Conservation (phyloP, 2,329 filamentous ascomycete genomes). For the Chrysoporthe cubensis region DNA sequence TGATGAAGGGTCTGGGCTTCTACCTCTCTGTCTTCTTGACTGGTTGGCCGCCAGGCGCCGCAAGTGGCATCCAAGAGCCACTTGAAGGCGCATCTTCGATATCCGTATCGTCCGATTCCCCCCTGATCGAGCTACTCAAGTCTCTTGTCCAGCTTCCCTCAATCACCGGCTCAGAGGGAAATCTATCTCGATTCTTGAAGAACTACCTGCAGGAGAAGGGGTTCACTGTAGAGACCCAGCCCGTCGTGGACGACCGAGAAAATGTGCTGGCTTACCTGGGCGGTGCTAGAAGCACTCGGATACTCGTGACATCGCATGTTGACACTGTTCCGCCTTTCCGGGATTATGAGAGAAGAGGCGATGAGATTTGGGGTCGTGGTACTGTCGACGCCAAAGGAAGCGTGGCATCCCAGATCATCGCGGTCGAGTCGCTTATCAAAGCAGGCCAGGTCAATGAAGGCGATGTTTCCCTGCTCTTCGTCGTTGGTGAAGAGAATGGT, state of each 20-base stretch:
- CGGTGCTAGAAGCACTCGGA: conserved; percentile 49
- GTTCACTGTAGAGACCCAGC: conserved; percentile 16
- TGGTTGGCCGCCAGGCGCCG: not conserved
- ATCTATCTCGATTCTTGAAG: conserved; percentile 70
- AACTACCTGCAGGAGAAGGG: conserved; percentile 58
- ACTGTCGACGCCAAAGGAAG: conserved; percentile 72
- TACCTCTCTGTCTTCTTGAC: not conserved
- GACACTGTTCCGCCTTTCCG: conserved; percentile 77
- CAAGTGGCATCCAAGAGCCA: not conserved
- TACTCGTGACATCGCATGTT: conserved; percentile 78
- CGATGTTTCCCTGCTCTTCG: conserved; percentile 65
- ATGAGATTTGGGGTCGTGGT: conserved; percentile 71
- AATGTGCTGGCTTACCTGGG: conserved; percentile 75
- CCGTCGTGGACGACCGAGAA: conserved; percentile 51
- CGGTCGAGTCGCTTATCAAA: conserved; percentile 59
- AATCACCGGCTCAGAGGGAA: conserved; percentile 68
- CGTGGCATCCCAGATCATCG: conserved; percentile 74
- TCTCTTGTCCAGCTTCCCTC: conserved; percentile 74
- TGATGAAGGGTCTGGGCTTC: not conserved
- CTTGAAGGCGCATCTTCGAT: not conserved
- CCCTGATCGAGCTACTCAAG: conserved; percentile 72
- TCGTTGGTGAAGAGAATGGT: conserved; percentile 80
- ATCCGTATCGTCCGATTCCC: not conserved
- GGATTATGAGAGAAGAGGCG: conserved; percentile 63
- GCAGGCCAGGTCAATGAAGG: conserved; percentile 37